Conservation (phyloP, 176 grass and related monocot genomes). For the Avena sativa region DNA sequence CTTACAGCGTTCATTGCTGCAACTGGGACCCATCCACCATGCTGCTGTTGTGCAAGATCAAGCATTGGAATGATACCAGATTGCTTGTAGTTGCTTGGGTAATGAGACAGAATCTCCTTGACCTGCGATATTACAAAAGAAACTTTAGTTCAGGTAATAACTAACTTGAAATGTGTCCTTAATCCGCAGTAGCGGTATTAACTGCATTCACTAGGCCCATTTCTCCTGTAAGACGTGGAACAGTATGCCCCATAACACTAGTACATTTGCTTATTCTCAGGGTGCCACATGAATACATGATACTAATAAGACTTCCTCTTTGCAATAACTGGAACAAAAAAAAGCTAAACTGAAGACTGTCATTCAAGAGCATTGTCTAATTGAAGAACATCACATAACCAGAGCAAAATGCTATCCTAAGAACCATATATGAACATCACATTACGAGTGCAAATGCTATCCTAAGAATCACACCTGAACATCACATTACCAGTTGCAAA, state of each 20-base stretch:
- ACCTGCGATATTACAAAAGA: slow-evolving; percentile 49
- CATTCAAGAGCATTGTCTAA: neutral
- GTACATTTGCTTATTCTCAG: neutral
- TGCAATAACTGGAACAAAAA: neutral
- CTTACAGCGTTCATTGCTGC: slow-evolving; percentile 92
- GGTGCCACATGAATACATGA: neutral
- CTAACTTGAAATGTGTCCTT: neutral
- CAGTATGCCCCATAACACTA: neutral
- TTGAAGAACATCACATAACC: neutral
- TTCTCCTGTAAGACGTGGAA: neutral
- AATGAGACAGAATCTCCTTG: slow-evolving; percentile 84
- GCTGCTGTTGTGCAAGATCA: slow-evolving; percentile 93
- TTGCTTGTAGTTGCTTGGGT: slow-evolving; percentile 98
- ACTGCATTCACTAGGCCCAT: slow-evolving; percentile 19
- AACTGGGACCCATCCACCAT: slow-evolving; percentile 97
- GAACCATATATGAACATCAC: neutral
- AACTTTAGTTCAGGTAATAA: neutral
- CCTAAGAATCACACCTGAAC: neutral
- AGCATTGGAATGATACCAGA: slow-evolving; percentile 88
- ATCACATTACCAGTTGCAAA: too few relatives aligned
- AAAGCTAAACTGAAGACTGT: neutral
- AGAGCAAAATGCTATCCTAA: slow-evolving; percentile 14
- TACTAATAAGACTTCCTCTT: neutral
- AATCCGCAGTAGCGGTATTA: neutral
- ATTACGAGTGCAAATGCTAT: too few relatives aligned